Conservation (phyloP, 208 protist genomes). For the Acanthamoeba lenticulata region DNA sequence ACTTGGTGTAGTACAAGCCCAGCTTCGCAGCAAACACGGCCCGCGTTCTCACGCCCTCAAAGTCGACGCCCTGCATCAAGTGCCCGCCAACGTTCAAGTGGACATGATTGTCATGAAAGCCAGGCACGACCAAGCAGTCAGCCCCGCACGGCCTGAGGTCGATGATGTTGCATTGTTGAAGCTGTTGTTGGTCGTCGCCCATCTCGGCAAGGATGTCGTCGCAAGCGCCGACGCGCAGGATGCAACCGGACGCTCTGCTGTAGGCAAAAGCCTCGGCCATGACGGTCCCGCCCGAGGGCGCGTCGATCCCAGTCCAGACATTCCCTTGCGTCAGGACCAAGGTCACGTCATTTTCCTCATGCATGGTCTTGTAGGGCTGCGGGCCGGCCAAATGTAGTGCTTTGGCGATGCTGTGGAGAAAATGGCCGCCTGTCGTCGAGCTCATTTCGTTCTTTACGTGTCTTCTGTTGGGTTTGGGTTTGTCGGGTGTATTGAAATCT, state of each 20-base stretch:
- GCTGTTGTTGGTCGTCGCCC: too few species aligned
- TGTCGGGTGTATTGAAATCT: too few species aligned
- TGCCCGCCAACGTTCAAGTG: neutral
- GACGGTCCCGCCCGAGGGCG: neutral
- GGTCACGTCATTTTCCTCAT: neutral
- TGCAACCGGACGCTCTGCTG: neutral
- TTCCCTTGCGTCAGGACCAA: neutral
- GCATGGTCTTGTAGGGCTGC: neutral
- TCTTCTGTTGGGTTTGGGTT: too few species aligned
- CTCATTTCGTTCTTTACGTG: too few species aligned
- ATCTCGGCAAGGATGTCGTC: neutral
- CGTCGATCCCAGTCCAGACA: neutral
- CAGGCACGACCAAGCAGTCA: neutral
- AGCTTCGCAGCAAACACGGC: neutral
- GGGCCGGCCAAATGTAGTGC: neutral
- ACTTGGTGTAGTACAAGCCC: neutral
- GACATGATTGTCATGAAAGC: neutral
- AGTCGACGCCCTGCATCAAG: too few species aligned
- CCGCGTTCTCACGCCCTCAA: neutral
- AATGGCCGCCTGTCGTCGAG: neutral
- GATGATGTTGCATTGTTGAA: neutral
- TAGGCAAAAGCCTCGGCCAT: neutral
- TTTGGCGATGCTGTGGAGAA: neutral
- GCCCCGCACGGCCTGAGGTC: neutral
- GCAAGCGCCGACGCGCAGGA: neutral